These are phyloP conservation scores for Hippophae rhamnoides DNA, from an alignment of 306 rosid species.

Conservation along the genomic window DNA sequence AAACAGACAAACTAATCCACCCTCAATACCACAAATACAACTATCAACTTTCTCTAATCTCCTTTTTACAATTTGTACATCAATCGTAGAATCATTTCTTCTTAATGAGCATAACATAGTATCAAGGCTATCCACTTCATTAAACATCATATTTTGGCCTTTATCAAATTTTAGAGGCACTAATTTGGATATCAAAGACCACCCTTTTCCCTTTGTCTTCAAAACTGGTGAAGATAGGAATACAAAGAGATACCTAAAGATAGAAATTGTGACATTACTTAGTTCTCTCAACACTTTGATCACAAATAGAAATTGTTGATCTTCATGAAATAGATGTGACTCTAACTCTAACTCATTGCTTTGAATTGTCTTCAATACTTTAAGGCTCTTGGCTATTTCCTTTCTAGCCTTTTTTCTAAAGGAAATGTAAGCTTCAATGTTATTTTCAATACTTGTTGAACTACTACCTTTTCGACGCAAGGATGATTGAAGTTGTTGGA, in stretches of 20 bases:
- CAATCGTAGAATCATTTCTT: slow-evolving; percentile 25
- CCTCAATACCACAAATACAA: slow-evolving; percentile 36
- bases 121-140: slow-evolving; percentile 37
- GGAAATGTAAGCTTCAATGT: slow-evolving; percentile 34
- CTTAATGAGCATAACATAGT: slow-evolving; percentile 30
- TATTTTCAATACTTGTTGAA: slow-evolving; percentile 37
- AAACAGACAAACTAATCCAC: slow-evolving; percentile 46
- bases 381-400: slow-evolving; percentile 32
- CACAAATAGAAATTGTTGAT: slow-evolving; percentile 23
- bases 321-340: slow-evolving; percentile 19
- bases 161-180: slow-evolving; percentile 23
- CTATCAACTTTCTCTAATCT: slow-evolving; percentile 38
- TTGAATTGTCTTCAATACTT: slow-evolving; percentile 41
- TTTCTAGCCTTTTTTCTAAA: slow-evolving; percentile 58
- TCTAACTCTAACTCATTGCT: slow-evolving; percentile 18
- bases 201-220: slow-evolving; percentile 27
- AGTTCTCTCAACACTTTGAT: slow-evolving; percentile 43
- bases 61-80: slow-evolving; percentile 29
- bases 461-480: slow-evolving; percentile 45
- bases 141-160: slow-evolving; percentile 30
- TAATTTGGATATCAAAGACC: slow-evolving; percentile 44
- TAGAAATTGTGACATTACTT: slow-evolving; percentile 32
- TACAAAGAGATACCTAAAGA: slow-evolving; percentile 31
- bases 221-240: slow-evolving; percentile 42
- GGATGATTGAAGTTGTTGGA: slow-evolving; percentile 46